A percentile compares a stretch with the other conserved stretches of the same genome.
These are phyloP conservation scores for Suillus variegatus DNA, from an alignment of 768 basidiomycete genomes.

Conservation along the genomic window DNA sequence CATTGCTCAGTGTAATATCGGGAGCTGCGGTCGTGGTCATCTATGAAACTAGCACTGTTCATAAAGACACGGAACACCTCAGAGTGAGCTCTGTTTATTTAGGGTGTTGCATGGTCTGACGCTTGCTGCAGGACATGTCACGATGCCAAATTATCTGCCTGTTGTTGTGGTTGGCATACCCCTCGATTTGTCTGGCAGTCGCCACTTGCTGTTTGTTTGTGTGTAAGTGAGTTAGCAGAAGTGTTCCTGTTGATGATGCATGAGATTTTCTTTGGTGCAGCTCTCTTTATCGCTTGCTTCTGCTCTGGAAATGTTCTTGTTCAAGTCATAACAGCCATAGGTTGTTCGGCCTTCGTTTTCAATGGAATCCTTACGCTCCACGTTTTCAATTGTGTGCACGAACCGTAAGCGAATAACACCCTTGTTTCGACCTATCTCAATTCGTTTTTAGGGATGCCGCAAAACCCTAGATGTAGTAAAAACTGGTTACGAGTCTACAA, in stretches of 20 bases:
- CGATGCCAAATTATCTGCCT: not conserved
- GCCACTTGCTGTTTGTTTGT: not conserved
- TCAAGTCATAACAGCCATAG: not conserved
- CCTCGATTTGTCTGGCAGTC: not conserved
- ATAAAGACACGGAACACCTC: not conserved
- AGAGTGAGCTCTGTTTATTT: not conserved
- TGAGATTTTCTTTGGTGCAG: not conserved
- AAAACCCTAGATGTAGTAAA: no score
- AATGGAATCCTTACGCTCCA: not conserved
- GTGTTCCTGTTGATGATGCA: not conserved
- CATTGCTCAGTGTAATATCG: slow-evolving; percentile 1
- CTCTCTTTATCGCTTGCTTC: not conserved
- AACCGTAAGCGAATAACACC: no score
- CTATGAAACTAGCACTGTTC: not conserved
- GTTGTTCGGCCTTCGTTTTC: not conserved
- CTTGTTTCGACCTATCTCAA: not conserved
- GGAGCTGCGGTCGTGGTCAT: slow-evolving; percentile 1
- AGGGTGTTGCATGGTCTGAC: not conserved
- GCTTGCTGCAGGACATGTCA: not conserved
- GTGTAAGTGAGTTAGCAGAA: not conserved
- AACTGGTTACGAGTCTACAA: no score
- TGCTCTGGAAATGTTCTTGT: not conserved
- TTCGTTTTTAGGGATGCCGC: not conserved
- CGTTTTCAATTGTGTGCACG: not conserved
- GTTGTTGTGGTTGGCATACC: not conserved